Evolutionary conservation across 305 asterid species (phyloP).

Genomic region (Fraxinus nigra): DNA sequence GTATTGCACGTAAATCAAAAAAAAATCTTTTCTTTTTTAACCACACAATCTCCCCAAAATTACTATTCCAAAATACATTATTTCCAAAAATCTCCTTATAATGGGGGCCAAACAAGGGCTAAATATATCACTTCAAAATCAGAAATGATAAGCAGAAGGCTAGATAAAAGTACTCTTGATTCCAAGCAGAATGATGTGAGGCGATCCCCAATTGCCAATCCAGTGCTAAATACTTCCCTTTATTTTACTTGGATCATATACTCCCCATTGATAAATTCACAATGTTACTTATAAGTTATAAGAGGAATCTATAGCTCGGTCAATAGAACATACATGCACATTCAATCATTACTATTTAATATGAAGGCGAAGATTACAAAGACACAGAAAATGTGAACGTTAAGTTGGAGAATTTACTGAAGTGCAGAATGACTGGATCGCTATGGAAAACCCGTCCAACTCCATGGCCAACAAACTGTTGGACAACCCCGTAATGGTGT

Average conservation of each 20-base stretch:
- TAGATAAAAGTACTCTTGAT: neutral
- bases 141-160: neutral
- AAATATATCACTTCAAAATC: neutral
- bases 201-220: neutral
- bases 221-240: neutral
- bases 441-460: slow-evolving; percentile 89
- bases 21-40: no score
- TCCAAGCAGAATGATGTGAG: neutral
- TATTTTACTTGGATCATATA: neutral
- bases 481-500: slow-evolving; percentile 73
- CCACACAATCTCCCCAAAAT: no score
- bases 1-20: no score
- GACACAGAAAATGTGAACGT: slow-evolving; percentile 9
- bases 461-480: slow-evolving; percentile 95
- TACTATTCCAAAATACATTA: no score
- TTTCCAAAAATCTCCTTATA: no score
- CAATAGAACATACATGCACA: neutral
- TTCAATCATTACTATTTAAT: neutral
- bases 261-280: neutral
- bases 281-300: neutral
- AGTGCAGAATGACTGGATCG: slow-evolving; percentile 82
- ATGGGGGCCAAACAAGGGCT: no score
- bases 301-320: slow-evolving; percentile 4
- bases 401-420: slow-evolving; percentile 48
- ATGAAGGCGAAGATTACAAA: slow-evolving; percentile 3